A percentile compares a stretch with the other conserved stretches of the same genome.
Conservation (phyloP, 495 filamentous ascomycete genomes). For the Lophiotrema nucula region DNA sequence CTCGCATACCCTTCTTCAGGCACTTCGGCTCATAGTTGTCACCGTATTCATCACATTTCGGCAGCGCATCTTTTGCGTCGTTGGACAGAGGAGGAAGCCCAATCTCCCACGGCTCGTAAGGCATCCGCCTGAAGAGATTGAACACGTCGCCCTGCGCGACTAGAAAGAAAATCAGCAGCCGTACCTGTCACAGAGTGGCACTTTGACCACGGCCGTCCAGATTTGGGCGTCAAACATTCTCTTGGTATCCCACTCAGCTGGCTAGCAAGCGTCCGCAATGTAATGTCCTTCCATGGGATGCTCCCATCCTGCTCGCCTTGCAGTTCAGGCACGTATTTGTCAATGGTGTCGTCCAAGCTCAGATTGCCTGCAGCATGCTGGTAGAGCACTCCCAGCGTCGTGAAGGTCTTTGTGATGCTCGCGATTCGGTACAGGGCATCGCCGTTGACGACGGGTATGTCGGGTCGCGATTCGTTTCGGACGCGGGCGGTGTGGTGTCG, state of each 20-base stretch:
- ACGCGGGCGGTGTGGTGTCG: constrained; percentile 36
- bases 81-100: constrained; percentile 37
- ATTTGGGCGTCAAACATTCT: constrained; percentile 17
- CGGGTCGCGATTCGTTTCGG: constrained; percentile 36
- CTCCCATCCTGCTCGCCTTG: constrained; percentile 19
- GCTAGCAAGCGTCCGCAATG: constrained; percentile 38
- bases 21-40: constrained; percentile 19
- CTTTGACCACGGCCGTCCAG: neutral
- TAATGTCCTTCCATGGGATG: constrained; percentile 43
- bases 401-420: constrained; percentile 42
- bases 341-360: constrained; percentile 38
- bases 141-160: constrained; percentile 34
- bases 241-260: constrained; percentile 43
- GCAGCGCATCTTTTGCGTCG: constrained; percentile 31
- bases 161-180: constrained; percentile 9
- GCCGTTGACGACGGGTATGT: constrained; percentile 32
- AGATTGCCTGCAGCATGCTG: constrained; percentile 41
- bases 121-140: neutral
- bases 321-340: constrained; percentile 37
- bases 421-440: constrained; percentile 42
- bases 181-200: constrained; percentile 3
- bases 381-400: constrained; percentile 38
- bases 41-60: constrained; percentile 33
- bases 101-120: constrained; percentile 4
- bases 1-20: neutral